A percentile compares a stretch with the other conserved stretches of the same genome.
Evolutionary conservation across 768 basidiomycete species (phyloP).

Genomic region (Mycena floridula): DNA sequence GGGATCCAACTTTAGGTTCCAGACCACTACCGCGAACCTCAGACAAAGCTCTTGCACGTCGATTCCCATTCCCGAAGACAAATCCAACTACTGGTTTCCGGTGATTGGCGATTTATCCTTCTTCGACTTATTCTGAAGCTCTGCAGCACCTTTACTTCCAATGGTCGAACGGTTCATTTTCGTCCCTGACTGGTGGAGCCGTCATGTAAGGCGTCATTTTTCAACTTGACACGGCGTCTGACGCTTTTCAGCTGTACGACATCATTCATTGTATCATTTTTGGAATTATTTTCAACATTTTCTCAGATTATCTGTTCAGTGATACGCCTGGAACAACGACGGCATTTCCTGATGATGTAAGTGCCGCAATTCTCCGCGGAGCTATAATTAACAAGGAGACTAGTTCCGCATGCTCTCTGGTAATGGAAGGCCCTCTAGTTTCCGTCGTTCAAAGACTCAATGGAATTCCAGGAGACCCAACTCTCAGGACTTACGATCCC

Average conservation of each 20-base stretch:
- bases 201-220: conserved; percentile 31
- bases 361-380: conserved; percentile 10
- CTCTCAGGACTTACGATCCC: conserved; percentile 40
- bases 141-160: conserved; percentile 44
- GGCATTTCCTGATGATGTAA: conserved; percentile 49
- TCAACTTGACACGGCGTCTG: not conserved
- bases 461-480: conserved; percentile 33
- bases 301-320: conserved; percentile 41
- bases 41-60: conserved; percentile 45
- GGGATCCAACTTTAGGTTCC: conserved; percentile 44
- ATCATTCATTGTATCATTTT: not conserved
- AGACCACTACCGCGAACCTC: conserved; percentile 32
- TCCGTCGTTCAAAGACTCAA: too few relatives aligned
- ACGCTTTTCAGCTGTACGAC: conserved; percentile 12
- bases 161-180: conserved; percentile 43
- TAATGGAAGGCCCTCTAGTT: too few relatives aligned
- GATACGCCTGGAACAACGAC: conserved; percentile 41
- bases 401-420: conserved; percentile 52
- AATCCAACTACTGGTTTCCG: conserved; percentile 49
- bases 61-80: conserved; percentile 47
- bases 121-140: not conserved
- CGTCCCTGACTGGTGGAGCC: conserved; percentile 33
- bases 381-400: conserved; percentile 1
- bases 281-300: not conserved
- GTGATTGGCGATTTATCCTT: conserved; percentile 20